Base-by-base conservation (phyloP, 164 flowering plant species). In the Nymphaea thermarum region DNA sequence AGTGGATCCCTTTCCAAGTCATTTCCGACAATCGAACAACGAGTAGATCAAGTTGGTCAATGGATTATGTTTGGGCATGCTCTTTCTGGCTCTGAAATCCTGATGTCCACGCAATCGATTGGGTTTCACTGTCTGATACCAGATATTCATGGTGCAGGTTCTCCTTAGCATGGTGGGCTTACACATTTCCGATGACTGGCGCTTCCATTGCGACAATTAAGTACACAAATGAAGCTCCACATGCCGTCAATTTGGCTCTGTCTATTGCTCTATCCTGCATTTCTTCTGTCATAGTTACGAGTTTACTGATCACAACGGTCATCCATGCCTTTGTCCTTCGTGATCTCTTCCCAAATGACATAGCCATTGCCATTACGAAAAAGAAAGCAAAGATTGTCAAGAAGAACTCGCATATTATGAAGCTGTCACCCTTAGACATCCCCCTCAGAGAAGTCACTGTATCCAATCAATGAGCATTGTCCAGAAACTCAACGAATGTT, bases 291-390 rank as follows among this genome's bases (percentile, higher is more conserved):
- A 79, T 77, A 12, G 93, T 89, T 3, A 65, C 84, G 16, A 78
- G 76, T 72, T 73, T 90, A 67, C 86, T 93, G 7, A 70, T 86
- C 36, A 63, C 89, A 42, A 89, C 92, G 3, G 67, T 87, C 62
- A 0, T 85, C 53, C 97, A 89, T 63, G 97, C 90, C 45, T 84
- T 93, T 71, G 82, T 90, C 43, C 80, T 82, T 5, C 72, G 84
- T 14, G 84, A 90, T 79, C 90, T 90, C 63, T 87, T 93, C 75
- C 98, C 96, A 3, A 90, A 90, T 60, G 97, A 93, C 81, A 81
- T 87, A 17, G 87, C 90, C 57, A 90, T 93, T 68, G 98, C 98
- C 44, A 88, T 90, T 51, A 81, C 86, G 61, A 70, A 79, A 4
- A 77, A 77, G 44, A 81, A 71, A 66, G 77, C 83, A 3, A 85